Evolutionary conservation across 805 yeast species (phyloP), one percentile per base, ranked within the genome.

Genomic region (Schwanniomyces vanrijiae): DNA sequence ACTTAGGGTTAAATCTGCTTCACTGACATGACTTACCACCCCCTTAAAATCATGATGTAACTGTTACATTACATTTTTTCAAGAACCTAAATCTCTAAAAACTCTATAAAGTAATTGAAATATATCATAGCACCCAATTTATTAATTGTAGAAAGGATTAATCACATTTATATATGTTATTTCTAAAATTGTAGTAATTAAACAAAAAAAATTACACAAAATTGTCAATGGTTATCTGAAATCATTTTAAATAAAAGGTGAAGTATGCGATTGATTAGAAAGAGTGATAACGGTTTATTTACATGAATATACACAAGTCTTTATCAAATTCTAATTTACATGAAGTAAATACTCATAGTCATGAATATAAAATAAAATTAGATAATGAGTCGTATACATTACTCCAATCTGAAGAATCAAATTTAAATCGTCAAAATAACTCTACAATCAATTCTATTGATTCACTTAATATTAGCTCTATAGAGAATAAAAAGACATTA

Each of bases 361-460:
- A 31, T 14, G 35, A 31, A 4, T 18, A 14, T 31, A 31, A 31
- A 31, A 18, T 13, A 31, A 14, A 20, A 31, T 14, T 14, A 14
- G 35, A 16, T 8, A 31, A 31, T 31, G 35, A 31, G 7, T 31
- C 11, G n/a, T 14, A 9, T 16, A 14, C 16, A 3, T 20, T 8
- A 7, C 13, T 11, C 10, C 29, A 31, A 31, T 7, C 7, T 19
- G 35, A 18, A 16, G 19, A 18, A 16, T 31, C 20, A 29, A 22
- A 21, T n/a, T 40, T 31, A 14, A 31, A 7, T 3, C 35, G 35
- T 16, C 35, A 45, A 18, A 26, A 49, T 14, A 46, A 48, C 21
- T 46, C 50, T 5, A 49, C 53, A 2, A 14, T 46, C 13, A 46
- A 31, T 13, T 49, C 53, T n/a, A 48, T 49, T 33, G 53, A 49